These are phyloP conservation scores for Truncatella angustata DNA, from an alignment of 2,329 filamentous ascomycete genomes.

Conservation along the genomic window DNA sequence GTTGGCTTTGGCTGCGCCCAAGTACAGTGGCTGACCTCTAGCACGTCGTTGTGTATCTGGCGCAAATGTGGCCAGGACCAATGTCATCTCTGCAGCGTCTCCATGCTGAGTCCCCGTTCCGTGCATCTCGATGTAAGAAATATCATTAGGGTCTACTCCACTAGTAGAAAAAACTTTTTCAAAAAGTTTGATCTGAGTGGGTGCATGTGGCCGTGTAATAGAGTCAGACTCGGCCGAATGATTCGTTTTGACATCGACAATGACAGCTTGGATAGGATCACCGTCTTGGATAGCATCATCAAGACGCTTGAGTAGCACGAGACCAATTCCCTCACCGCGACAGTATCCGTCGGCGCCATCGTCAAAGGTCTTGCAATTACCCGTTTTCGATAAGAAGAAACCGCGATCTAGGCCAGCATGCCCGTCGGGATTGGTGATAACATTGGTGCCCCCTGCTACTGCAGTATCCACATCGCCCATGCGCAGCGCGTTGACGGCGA, in stretches of 20 bases:
- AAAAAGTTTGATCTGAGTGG: constrained; percentile 60
- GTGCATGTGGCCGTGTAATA: constrained; percentile 61
- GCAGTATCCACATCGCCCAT: constrained; percentile 62
- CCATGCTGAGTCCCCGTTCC: constrained; percentile 71
- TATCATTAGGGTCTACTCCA: constrained; percentile 49
- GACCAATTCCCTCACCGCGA: constrained; percentile 14
- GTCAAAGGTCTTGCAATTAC: constrained; percentile 46
- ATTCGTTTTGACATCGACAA: constrained; percentile 61
- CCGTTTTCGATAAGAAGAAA: constrained; percentile 55
- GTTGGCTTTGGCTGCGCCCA: constrained; percentile 47
- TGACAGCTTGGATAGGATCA: constrained; percentile 49
- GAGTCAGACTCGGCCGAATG: constrained; percentile 61
- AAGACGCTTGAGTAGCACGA: constrained; percentile 20
- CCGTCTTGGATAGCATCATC: constrained; percentile 17
- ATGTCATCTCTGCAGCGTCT: constrained; percentile 64
- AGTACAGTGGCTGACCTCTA: constrained; percentile 37
- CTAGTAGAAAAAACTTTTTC: constrained; percentile 55
- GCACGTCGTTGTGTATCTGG: constrained; percentile 32
- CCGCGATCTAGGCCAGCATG: constrained; percentile 60
- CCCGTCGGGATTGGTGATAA: constrained; percentile 64
- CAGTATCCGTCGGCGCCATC: constrained; percentile 47
- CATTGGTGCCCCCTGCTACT: constrained; percentile 61
- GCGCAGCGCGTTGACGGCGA: constrained; percentile 56
- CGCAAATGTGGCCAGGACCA: constrained; percentile 59
- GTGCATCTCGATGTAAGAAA: constrained; percentile 68